Evolutionary conservation across 139 green algal genomes (phyloP).

Genomic region (Tetraselmis chui): DNA sequence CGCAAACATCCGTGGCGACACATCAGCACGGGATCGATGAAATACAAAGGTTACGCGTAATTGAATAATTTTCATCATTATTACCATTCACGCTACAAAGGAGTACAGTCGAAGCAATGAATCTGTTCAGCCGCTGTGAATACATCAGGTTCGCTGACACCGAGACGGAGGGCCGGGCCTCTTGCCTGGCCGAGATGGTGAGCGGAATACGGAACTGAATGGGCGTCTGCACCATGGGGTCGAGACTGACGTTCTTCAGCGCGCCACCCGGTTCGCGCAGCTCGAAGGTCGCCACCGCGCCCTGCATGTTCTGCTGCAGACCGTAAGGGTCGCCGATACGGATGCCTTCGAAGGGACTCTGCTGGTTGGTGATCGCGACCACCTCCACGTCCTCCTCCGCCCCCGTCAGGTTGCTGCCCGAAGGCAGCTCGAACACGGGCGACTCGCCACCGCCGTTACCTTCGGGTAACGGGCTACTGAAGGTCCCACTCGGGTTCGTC

Average conservation of each 20-base stretch:
- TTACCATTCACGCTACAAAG: too few species aligned
- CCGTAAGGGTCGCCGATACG: not conserved
- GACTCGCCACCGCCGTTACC: not conserved
- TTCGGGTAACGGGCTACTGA: not conserved
- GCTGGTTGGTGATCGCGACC: not conserved
- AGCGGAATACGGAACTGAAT: slow-evolving; percentile 13
- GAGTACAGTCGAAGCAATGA: too few species aligned
- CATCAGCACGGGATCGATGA: too few species aligned
- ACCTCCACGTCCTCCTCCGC: slow-evolving; percentile 1
- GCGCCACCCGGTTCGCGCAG: not conserved
- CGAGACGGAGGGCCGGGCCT: too few species aligned
- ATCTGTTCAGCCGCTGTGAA: too few species aligned
- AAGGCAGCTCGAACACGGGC: not conserved
- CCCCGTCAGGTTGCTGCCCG: not conserved
- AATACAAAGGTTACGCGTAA: too few species aligned
- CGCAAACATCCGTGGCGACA: too few species aligned
- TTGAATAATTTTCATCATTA: too few species aligned
- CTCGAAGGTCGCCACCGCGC: slow-evolving; percentile 4
- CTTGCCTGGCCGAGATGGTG: slow-evolving; percentile 2
- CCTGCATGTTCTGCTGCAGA: not conserved
- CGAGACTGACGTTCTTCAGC: not conserved
- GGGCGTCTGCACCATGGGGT: not conserved
- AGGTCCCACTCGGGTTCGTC: slow-evolving; percentile 2
- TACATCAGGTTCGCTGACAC: too few species aligned
- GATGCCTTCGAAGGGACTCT: not conserved